Percentiles rank a stretch among this genome's conserved stretches.
Conservation (phyloP, 495 filamentous ascomycete genomes). For the Amorphotheca resinae region DNA sequence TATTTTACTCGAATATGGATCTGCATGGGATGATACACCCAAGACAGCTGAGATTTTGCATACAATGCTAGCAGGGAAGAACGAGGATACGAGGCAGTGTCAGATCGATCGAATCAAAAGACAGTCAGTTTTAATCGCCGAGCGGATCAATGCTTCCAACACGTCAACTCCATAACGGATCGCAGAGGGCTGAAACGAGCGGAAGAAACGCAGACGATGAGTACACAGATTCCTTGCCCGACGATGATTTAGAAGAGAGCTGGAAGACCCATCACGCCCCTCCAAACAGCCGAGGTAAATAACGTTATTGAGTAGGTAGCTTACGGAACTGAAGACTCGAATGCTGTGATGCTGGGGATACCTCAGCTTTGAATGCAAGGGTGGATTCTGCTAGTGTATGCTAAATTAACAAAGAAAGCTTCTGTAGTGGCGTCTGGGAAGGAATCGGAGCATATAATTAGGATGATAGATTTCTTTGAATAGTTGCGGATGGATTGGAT, state of each 20-base stretch:
- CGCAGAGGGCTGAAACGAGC: background rate
- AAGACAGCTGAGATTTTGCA: conserved; percentile 11
- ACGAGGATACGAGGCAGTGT: conserved; percentile 6
- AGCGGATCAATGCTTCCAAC: background rate
- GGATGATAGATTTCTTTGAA: too few species aligned
- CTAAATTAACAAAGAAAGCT: too few species aligned
- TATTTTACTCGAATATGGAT: too few species aligned
- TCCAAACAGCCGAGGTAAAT: conserved; percentile 2
- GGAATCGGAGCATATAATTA: too few species aligned
- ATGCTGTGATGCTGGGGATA: too few species aligned
- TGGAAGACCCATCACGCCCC: conserved; percentile 10
- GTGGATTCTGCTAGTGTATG: too few species aligned
- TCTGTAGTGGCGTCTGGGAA: too few species aligned
- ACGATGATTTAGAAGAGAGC: conserved; percentile 9
- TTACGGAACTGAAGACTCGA: too few species aligned
- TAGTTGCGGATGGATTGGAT: too few species aligned
- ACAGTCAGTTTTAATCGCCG: conserved; percentile 15
- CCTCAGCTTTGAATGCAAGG: too few species aligned
- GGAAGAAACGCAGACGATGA: background rate
- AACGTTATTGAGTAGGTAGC: conserved; percentile 4
- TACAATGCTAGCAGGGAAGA: conserved; percentile 5
- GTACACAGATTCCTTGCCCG: conserved; percentile 5
- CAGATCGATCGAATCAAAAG: conserved; percentile 1
- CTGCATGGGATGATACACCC: conserved; percentile 15
- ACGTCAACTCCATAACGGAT: background rate